These are phyloP conservation scores for Chrysanthemum makinoi DNA, from an alignment of 129 eudicot species.

Conservation along the genomic window DNA sequence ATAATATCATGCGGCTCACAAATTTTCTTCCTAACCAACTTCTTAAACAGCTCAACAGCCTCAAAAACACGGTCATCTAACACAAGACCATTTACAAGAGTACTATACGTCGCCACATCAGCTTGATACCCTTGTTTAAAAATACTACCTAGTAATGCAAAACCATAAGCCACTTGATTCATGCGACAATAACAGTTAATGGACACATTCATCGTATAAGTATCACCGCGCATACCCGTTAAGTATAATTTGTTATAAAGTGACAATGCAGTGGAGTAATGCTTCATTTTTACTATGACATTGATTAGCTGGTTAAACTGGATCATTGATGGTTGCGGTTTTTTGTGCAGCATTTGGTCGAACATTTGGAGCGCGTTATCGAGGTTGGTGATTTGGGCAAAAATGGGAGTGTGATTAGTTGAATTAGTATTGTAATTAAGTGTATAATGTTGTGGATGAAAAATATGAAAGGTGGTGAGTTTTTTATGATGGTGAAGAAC, in stretches of 20 bases:
- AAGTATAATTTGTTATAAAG: background rate
- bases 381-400: background rate
- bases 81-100: background rate
- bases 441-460: background rate
- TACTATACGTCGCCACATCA: background rate
- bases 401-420: background rate
- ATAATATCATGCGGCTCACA: constrained; percentile 3
- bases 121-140: background rate
- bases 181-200: constrained; percentile 4
- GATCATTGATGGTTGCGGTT: background rate
- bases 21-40: background rate
- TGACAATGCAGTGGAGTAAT: background rate
- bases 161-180: background rate
- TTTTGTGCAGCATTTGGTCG: background rate
- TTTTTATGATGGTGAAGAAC: background rate
- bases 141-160: background rate
- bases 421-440: background rate
- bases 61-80: background rate
- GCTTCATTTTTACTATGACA: constrained; percentile 1
- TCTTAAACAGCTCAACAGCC: constrained; percentile 4
- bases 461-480: background rate
- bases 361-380: constrained; percentile 3
- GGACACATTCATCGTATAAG: background rate
- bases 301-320: background rate
- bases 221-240: background rate